Percentiles rank a stretch among this genome's conserved stretches.
Conservation (phyloP, 2,329 filamentous ascomycete species). For the Pseudogymnoascus sp. region DNA sequence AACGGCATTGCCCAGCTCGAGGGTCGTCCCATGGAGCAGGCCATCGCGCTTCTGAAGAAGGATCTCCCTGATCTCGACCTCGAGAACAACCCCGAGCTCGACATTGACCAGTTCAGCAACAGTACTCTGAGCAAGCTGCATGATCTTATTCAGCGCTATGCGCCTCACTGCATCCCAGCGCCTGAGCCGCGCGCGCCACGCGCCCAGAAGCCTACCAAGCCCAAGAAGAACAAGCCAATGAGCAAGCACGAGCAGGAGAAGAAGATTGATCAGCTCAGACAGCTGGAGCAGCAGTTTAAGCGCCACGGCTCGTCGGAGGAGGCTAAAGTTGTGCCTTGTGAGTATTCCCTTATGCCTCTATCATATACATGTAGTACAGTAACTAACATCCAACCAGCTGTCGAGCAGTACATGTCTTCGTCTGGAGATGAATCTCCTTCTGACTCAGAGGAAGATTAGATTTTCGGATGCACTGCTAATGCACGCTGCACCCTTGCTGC, state of each 20-base stretch:
- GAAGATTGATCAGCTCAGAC: conserved; percentile 55
- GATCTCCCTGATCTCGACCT: conserved; percentile 67
- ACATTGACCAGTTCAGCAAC: conserved; percentile 51
- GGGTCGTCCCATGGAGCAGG: conserved; percentile 66
- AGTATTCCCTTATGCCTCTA: conserved; percentile 11
- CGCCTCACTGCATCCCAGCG: conserved; percentile 41
- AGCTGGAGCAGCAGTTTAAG: conserved; percentile 44
- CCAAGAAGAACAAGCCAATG: conserved; percentile 66
- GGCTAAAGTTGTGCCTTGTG: conserved; percentile 29
- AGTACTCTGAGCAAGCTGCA: conserved; percentile 47
- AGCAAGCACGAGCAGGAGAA: conserved; percentile 63
- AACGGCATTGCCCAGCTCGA: conserved; percentile 76
- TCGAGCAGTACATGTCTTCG: conserved; percentile 33
- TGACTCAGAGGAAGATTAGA: conserved; percentile 43
- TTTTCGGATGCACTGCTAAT: not conserved
- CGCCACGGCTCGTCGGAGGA: conserved; percentile 31
- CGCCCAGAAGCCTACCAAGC: conserved; percentile 29
- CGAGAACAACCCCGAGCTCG: conserved; percentile 49
- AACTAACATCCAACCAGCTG: conserved; percentile 19
- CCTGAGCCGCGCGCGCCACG: conserved; percentile 28
- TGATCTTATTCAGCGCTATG: conserved; percentile 40
- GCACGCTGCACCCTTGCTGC: not conserved
- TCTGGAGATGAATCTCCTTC: conserved; percentile 44
- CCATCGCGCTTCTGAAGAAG: conserved; percentile 82
- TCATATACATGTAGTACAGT: not conserved